phyloP scores from a whole-genome alignment of 495 filamentous ascomycete species.

The Tetracladium setigerum region DNA sequence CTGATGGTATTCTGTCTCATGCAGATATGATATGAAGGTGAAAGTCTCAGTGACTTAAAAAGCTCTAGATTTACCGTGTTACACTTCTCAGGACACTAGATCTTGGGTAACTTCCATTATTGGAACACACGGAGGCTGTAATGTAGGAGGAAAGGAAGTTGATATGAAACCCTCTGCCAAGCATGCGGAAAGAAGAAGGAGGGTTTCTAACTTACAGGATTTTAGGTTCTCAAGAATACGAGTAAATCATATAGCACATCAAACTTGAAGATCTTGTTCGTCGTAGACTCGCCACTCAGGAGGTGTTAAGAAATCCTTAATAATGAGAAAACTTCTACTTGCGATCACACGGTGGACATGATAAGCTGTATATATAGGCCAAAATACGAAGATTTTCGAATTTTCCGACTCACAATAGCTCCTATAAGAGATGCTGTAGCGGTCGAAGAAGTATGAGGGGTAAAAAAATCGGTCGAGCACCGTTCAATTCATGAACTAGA shows the following conservation, averaged over 20 bases:
- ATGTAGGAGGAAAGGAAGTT: neutral
- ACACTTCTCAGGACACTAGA: neutral
- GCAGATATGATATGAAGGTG: neutral
- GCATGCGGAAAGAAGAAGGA: neutral
- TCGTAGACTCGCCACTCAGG: neutral
- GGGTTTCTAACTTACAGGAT: no score
- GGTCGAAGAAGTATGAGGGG: no score
- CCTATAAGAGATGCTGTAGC: no score
- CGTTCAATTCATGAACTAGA: no score
- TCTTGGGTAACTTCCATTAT: neutral
- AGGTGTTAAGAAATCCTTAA: no score
- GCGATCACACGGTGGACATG: no score
- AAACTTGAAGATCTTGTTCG: conserved; percentile 1
- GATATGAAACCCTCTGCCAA: neutral
- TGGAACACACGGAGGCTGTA: neutral
- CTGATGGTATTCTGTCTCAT: neutral
- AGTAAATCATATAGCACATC: neutral
- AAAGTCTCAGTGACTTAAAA: neutral
- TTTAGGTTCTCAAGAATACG: no score
- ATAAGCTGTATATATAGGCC: no score
- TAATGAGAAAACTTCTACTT: no score
- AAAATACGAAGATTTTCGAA: no score
- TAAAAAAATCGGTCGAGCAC: no score
- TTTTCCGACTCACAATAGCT: no score
- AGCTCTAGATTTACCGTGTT: neutral